Conservation (phyloP, 305 asterid species). For the Plantago rigida region DNA sequence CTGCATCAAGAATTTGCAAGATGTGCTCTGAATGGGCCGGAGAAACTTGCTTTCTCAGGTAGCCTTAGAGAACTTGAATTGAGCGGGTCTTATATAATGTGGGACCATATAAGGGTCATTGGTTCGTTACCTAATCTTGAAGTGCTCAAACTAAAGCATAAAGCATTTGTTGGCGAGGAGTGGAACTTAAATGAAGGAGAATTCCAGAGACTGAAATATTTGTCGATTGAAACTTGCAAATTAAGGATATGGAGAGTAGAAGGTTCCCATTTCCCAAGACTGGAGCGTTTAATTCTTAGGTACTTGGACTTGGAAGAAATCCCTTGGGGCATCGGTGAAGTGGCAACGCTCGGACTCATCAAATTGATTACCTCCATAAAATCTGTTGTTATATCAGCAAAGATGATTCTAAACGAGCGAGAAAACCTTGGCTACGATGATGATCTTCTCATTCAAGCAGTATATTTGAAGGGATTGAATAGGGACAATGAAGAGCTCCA, state of each 20-base stretch:
- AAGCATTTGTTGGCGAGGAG: not conserved
- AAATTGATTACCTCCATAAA: not conserved
- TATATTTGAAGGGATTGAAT: too few relatives aligned
- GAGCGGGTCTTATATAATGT: not conserved
- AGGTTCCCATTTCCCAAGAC: not conserved
- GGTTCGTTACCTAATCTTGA: constrained; percentile 23
- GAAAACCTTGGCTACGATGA: too few relatives aligned
- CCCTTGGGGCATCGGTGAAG: not conserved
- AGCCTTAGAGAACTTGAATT: constrained; percentile 14
- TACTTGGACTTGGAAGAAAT: not conserved
- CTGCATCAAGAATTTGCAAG: too few relatives aligned
- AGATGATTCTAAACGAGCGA: not conserved
- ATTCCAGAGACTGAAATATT: constrained; percentile 15
- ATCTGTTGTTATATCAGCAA: not conserved
- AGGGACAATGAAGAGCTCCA: too few relatives aligned
- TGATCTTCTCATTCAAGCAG: too few relatives aligned
- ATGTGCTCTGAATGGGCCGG: not conserved
- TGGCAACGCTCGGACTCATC: not conserved
- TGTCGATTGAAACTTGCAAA: not conserved
- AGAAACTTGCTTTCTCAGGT: constrained; percentile 8
- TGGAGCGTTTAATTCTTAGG: not conserved
- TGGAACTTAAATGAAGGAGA: constrained; percentile 27
- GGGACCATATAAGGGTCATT: constrained; percentile 1
- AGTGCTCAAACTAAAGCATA: constrained; percentile 24
- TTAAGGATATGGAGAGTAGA: not conserved